Evolutionary conservation across 495 filamentous ascomycete genomes (phyloP).

Genomic region (Neurospora sublineolata): DNA sequence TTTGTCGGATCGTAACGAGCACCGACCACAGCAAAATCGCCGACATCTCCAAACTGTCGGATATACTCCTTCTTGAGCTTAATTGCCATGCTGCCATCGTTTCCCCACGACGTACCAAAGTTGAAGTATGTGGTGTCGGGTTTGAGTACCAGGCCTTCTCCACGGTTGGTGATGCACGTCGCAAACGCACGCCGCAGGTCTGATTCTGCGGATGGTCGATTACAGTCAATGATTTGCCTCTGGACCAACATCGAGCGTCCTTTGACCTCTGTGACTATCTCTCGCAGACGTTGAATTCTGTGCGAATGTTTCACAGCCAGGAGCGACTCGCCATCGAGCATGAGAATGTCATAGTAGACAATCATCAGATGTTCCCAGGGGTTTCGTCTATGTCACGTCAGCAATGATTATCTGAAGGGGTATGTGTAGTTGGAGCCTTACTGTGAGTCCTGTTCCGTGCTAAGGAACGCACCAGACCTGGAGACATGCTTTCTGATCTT

Average conservation of each 20-base stretch:
- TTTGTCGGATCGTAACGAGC: slow-evolving; percentile 53
- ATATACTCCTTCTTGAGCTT: slow-evolving; percentile 91
- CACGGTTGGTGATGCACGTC: slow-evolving; percentile 48
- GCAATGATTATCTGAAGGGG: neutral
- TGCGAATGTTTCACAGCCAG: slow-evolving; percentile 47
- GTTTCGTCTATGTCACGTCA: slow-evolving; percentile 36
- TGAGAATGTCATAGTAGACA: slow-evolving; percentile 65
- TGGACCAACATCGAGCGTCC: slow-evolving; percentile 51
- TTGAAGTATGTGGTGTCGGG: slow-evolving; percentile 71
- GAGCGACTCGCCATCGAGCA: slow-evolving; percentile 58
- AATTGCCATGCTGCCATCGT: slow-evolving; percentile 47
- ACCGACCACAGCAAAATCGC: slow-evolving; percentile 70
- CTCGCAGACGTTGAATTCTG: slow-evolving; percentile 47
- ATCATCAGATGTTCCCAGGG: slow-evolving; percentile 72
- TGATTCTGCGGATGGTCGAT: slow-evolving; percentile 27
- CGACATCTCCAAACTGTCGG: slow-evolving; percentile 63
- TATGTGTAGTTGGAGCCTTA: slow-evolving; percentile 23
- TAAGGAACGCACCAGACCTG: slow-evolving; percentile 60
- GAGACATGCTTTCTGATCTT: slow-evolving; percentile 71
- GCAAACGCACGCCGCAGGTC: slow-evolving; percentile 52
- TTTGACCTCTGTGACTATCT: slow-evolving; percentile 41
- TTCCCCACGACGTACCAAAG: slow-evolving; percentile 26
- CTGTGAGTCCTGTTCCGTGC: slow-evolving; percentile 59
- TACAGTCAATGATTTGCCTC: slow-evolving; percentile 54
- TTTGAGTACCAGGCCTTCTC: slow-evolving; percentile 74